Evolutionary conservation across 2,329 filamentous ascomycete species (phyloP).

Genomic region (Chaetoscypha palmicola): DNA sequence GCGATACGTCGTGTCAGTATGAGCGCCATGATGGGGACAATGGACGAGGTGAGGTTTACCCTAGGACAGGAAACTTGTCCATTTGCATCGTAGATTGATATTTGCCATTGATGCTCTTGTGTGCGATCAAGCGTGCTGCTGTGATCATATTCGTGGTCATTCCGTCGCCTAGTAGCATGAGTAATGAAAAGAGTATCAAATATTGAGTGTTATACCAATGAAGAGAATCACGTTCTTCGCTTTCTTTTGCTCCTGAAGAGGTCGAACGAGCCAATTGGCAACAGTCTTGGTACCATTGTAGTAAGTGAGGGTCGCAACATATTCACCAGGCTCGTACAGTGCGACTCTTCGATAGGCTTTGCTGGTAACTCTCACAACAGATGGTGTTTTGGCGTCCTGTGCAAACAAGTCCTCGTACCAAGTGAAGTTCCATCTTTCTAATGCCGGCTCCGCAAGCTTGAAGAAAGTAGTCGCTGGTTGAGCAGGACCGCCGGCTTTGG

Average conservation of each 20-base stretch:
- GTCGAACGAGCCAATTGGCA: conserved; percentile 71
- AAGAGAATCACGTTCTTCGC: conserved; percentile 84
- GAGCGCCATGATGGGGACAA: no score
- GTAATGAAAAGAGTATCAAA: not conserved
- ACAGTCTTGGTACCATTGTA: conserved; percentile 64
- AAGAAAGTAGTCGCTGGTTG: conserved; percentile 60
- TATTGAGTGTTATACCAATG: conserved; percentile 47
- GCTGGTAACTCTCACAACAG: conserved; percentile 70
- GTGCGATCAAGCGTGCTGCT: conserved; percentile 71
- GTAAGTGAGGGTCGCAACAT: conserved; percentile 69
- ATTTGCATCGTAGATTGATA: conserved; percentile 70
- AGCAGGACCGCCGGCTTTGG: conserved; percentile 51
- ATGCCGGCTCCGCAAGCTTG: conserved; percentile 57
- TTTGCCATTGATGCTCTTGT: conserved; percentile 78
- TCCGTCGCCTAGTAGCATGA: conserved; percentile 38
- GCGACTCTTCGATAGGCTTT: conserved; percentile 72
- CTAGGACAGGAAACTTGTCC: conserved; percentile 78
- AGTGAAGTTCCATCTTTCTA: conserved; percentile 78
- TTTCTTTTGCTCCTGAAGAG: conserved; percentile 61
- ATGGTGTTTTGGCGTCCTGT: conserved; percentile 59
- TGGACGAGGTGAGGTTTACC: no score
- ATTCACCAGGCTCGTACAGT: conserved; percentile 72
- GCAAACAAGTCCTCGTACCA: conserved; percentile 84
- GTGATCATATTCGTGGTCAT: conserved; percentile 75
- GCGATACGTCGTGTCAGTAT: no score